Conservation (phyloP, 163 green algal species). For the Scenedesmus sp. region DNA sequence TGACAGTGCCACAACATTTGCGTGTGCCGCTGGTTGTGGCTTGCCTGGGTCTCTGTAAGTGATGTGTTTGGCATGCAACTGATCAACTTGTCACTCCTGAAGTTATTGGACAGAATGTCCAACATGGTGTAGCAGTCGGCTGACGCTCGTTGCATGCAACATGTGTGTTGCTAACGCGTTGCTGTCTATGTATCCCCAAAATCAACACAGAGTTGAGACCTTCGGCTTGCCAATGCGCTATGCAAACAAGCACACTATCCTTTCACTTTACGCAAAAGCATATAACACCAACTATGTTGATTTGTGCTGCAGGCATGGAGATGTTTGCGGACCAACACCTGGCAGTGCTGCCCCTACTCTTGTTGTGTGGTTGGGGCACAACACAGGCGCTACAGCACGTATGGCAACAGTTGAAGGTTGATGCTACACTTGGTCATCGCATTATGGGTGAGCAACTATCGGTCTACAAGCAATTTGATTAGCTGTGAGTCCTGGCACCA, state of each 20-base stretch:
- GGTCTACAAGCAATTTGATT: not conserved
- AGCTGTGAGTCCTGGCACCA: not conserved
- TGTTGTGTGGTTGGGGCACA: not conserved
- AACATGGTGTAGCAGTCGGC: too few relatives aligned
- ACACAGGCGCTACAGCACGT: not conserved
- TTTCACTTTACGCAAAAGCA: too few relatives aligned
- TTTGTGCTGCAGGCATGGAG: constrained; percentile 13
- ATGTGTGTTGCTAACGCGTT: too few relatives aligned
- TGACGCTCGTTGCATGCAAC: too few relatives aligned
- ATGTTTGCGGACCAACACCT: not conserved
- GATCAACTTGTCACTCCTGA: not conserved
- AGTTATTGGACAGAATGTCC: too few relatives aligned
- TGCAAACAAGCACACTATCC: too few relatives aligned
- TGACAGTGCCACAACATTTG: not conserved
- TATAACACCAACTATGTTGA: not conserved
- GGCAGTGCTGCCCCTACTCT: not conserved
- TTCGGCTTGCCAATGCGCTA: too few relatives aligned
- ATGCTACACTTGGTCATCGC: constrained; percentile 38
- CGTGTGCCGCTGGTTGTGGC: not conserved
- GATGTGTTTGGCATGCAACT: not conserved
- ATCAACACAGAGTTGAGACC: too few relatives aligned
- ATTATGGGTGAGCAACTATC: constrained; percentile 5
- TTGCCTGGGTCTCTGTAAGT: not conserved
- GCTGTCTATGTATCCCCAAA: too few relatives aligned
- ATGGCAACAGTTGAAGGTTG: constrained; percentile 33